Conservation (phyloP, 2,329 filamentous ascomycete genomes). For the Colletotrichum aenigma region DNA sequence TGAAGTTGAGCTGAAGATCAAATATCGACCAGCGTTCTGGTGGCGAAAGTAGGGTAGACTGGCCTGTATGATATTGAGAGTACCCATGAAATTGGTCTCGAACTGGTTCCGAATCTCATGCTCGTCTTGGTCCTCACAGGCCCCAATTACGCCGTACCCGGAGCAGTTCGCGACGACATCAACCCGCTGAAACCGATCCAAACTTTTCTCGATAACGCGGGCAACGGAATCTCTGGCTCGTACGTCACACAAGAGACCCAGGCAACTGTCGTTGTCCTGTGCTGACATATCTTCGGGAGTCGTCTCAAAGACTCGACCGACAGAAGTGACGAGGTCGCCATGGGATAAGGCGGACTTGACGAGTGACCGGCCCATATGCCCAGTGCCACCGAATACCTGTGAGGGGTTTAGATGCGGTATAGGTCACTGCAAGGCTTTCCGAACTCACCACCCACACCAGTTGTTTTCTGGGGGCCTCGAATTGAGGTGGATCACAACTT, state of each 20-base stretch:
- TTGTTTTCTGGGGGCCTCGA: slow-evolving; percentile 71
- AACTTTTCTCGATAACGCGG: slow-evolving; percentile 70
- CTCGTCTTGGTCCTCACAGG: slow-evolving; percentile 96
- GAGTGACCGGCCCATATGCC: slow-evolving; percentile 91
- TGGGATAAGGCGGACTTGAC: slow-evolving; percentile 81
- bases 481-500: slow-evolving; percentile 84
- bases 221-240: slow-evolving; percentile 79
- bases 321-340: slow-evolving; percentile 83
- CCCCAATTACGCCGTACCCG: slow-evolving; percentile 92
- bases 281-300: slow-evolving; percentile 68
- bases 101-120: slow-evolving; percentile 95
- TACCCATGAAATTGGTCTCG: slow-evolving; percentile 97
- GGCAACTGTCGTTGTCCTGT: slow-evolving; percentile 72
- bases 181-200: slow-evolving; percentile 78
- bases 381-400: slow-evolving; percentile 93
- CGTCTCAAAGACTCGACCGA: slow-evolving; percentile 83
- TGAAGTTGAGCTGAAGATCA: slow-evolving; percentile 93
- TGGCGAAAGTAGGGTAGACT: slow-evolving; percentile 87
- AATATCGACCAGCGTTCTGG: slow-evolving; percentile 77
- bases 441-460: slow-evolving; percentile 84
- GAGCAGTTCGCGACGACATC: slow-evolving; percentile 94
- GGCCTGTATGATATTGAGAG: slow-evolving; percentile 88
- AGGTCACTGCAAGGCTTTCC: not conserved
- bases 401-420: not conserved
- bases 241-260: slow-evolving; percentile 89